Conservation (phyloP, 495 filamentous ascomycete genomes). For the Aspergillus nanangensis region DNA sequence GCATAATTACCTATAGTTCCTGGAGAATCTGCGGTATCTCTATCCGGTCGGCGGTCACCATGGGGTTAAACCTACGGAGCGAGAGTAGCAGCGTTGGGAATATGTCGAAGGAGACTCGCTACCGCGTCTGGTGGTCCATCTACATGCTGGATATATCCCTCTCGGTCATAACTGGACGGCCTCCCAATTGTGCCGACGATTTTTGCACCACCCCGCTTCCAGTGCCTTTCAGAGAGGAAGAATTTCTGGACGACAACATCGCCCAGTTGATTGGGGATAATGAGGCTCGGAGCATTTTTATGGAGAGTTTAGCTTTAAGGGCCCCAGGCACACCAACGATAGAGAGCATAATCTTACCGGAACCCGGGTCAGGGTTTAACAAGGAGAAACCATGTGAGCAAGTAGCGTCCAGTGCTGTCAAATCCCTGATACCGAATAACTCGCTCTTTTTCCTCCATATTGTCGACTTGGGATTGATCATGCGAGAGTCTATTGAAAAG, state of each 20-base stretch:
- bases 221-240: slow-evolving; percentile 49
- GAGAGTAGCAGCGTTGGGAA: slow-evolving; percentile 43
- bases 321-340: slow-evolving; percentile 1
- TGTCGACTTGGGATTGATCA: slow-evolving; percentile 40
- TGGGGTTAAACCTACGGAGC: slow-evolving; percentile 60
- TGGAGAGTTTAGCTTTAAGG: slow-evolving; percentile 7
- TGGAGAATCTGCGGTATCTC: slow-evolving; percentile 58
- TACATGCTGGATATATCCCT: slow-evolving; percentile 55
- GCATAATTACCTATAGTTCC: slow-evolving; percentile 45
- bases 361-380: neutral
- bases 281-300: slow-evolving; percentile 20
- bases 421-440: slow-evolving; percentile 22
- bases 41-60: slow-evolving; percentile 51
- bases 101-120: slow-evolving; percentile 42
- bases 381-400: slow-evolving; percentile 9
- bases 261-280: slow-evolving; percentile 27
- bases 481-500: slow-evolving; percentile 39
- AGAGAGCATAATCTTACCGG: neutral
- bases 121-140: slow-evolving; percentile 48
- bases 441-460: slow-evolving; percentile 42
- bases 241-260: slow-evolving; percentile 25
- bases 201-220: slow-evolving; percentile 54
- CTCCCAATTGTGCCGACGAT: slow-evolving; percentile 44
- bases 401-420: slow-evolving; percentile 14
- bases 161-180: slow-evolving; percentile 57